A percentile compares a stretch with the other conserved stretches of the same genome.
These are phyloP conservation scores for Uronychia setigera DNA, from an alignment of 73 alveolate species.

Conservation along the genomic window DNA sequence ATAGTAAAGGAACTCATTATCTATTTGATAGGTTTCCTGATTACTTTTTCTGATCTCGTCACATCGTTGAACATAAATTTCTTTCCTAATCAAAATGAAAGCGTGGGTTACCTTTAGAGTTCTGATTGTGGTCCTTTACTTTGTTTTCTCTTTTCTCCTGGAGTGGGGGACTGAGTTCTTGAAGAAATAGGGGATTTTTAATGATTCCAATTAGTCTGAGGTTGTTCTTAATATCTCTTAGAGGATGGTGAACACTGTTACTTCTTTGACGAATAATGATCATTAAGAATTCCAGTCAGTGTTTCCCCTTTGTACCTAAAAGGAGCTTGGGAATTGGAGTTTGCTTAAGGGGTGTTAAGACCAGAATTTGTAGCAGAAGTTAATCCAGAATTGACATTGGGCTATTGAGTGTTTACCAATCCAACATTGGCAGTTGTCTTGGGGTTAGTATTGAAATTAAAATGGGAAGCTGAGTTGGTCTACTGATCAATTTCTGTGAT, in stretches of 20 bases:
- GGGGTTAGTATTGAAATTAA: neutral
- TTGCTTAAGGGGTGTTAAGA: neutral
- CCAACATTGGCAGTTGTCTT: neutral
- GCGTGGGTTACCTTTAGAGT: neutral
- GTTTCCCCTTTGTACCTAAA: neutral
- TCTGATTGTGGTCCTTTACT: neutral
- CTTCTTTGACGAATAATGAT: neutral
- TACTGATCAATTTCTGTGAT: neutral
- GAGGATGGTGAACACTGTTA: neutral
- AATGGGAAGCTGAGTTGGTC: neutral
- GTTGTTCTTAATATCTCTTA: neutral
- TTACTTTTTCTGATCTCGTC: too few relatives aligned
- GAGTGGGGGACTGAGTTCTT: neutral
- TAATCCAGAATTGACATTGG: neutral
- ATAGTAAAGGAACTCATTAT: neutral
- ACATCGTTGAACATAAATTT: neutral
- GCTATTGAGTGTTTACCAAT: too few relatives aligned
- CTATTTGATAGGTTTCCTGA: neutral
- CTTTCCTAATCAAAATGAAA: neutral
- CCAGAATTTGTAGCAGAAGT: neutral
- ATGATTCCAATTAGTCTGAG: neutral
- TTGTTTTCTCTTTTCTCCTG: neutral
- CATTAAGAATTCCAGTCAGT: neutral
- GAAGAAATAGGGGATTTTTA: neutral
- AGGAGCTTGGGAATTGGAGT: too few relatives aligned